Conservation (phyloP, 2,329 filamentous ascomycete genomes). For the Diaporthe batatas region DNA sequence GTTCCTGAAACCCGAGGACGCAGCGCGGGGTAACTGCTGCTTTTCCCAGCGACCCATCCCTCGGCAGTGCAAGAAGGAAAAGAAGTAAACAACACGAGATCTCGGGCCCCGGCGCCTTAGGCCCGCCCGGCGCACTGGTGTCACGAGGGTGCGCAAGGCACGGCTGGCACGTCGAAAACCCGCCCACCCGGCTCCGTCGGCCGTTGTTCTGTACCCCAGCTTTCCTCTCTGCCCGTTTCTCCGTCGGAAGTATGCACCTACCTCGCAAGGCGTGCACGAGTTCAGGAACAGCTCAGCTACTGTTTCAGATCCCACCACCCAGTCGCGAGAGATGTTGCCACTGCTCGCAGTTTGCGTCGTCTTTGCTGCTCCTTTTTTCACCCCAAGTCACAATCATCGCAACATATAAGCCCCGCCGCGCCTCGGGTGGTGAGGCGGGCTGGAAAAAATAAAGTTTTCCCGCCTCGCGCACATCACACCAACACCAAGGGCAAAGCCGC, state of each 20-base stretch:
- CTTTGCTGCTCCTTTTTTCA: background rate
- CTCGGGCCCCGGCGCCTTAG: constrained; percentile 24
- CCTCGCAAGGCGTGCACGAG: background rate
- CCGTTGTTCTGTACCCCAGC: constrained; percentile 21
- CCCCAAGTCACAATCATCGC: background rate
- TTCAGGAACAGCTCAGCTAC: background rate
- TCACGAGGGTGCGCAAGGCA: background rate
- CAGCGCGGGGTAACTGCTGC: constrained; percentile 21
- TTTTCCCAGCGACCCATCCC: constrained; percentile 11
- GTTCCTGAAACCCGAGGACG: constrained; percentile 19
- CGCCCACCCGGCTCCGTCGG: constrained; percentile 10
- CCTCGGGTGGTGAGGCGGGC: background rate
- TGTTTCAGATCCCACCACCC: constrained; percentile 11
- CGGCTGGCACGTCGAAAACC: no score
- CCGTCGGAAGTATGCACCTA: constrained; percentile 10
- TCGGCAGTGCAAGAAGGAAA: constrained; percentile 6
- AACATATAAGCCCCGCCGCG: background rate
- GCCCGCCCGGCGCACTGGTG: constrained; percentile 17
- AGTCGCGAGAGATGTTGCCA: background rate
- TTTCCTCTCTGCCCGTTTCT: background rate
- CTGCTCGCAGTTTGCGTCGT: constrained; percentile 26
- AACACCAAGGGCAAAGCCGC: background rate
- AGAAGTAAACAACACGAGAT: constrained; percentile 9
- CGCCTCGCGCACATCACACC: background rate
- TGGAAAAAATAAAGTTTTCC: constrained; percentile 1